phyloP scores from a whole-genome alignment of 1,284 basidiomycete species.

The Naganishia albida region DNA sequence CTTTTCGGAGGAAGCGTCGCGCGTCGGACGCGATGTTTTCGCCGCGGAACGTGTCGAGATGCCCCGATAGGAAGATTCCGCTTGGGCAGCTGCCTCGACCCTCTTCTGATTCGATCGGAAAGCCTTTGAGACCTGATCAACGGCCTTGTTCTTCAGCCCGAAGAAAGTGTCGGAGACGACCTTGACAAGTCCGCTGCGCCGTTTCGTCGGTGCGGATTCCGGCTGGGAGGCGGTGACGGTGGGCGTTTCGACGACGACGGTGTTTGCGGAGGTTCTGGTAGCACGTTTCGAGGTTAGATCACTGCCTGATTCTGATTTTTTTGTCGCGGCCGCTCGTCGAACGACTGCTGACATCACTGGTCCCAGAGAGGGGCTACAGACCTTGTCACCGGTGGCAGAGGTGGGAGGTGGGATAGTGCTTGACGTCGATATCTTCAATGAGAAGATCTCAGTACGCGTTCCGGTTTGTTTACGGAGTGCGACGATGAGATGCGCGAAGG shows the following conservation, averaged over 20 bases:
- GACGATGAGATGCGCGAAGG: too few species aligned
- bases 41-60: slow-evolving; percentile 3
- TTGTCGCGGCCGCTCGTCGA: slow-evolving; percentile 27
- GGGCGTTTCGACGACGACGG: background rate
- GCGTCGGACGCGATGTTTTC: background rate
- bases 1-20: slow-evolving; percentile 16
- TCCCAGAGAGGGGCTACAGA: slow-evolving; percentile 23
- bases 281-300: slow-evolving; percentile 24
- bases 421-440: background rate
- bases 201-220: background rate
- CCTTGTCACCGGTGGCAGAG: slow-evolving; percentile 6
- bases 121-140: slow-evolving; percentile 14
- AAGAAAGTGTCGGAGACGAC: slow-evolving; percentile 19
- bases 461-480: too few species aligned
- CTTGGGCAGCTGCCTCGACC: background rate
- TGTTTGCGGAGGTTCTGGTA: slow-evolving; percentile 18
- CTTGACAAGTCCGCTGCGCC: slow-evolving; percentile 4
- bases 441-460: background rate
- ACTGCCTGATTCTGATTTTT: slow-evolving; percentile 21
- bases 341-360: slow-evolving; percentile 28
- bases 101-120: slow-evolving; percentile 17
- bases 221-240: background rate
- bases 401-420: background rate
- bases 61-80: background rate
- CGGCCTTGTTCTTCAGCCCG: slow-evolving; percentile 9